phyloP scores from a whole-genome alignment of 306 rosid genomes.

The Aeschynomene evenia region DNA sequence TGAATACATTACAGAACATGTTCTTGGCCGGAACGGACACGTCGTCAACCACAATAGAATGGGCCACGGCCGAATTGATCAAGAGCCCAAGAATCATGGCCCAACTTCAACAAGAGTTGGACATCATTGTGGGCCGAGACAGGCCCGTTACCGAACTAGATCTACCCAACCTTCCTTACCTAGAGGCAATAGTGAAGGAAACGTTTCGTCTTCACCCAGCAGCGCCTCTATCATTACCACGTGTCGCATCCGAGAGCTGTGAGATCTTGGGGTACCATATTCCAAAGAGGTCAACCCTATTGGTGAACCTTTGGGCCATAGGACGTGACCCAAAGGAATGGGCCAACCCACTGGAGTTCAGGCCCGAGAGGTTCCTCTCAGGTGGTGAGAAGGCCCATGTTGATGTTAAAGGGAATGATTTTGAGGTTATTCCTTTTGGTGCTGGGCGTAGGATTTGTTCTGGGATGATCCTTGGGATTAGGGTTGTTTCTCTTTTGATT shows the following conservation, averaged over 20 bases:
- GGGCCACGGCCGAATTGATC: slow-evolving; percentile 70
- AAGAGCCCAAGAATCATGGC: slow-evolving; percentile 47
- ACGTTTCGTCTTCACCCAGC: slow-evolving; percentile 82
- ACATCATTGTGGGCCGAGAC: slow-evolving; percentile 54
- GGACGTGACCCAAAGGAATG: slow-evolving; percentile 67
- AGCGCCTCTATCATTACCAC: slow-evolving; percentile 82
- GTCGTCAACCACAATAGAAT: slow-evolving; percentile 74
- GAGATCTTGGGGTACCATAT: slow-evolving; percentile 59
- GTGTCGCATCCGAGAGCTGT: slow-evolving; percentile 50
- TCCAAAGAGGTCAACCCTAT: slow-evolving; percentile 68
- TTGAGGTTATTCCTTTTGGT: slow-evolving; percentile 79
- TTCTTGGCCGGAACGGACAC: slow-evolving; percentile 80
- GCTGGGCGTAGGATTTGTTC: slow-evolving; percentile 82
- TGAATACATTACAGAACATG: slow-evolving; percentile 49
- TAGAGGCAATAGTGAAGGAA: slow-evolving; percentile 81
- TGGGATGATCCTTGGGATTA: slow-evolving; percentile 62
- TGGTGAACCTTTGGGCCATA: slow-evolving; percentile 84
- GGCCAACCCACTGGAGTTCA: slow-evolving; percentile 54
- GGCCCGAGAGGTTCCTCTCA: slow-evolving; percentile 64
- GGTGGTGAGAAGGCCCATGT: slow-evolving; percentile 62
- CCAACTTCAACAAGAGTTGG: slow-evolving; percentile 57
- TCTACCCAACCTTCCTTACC: slow-evolving; percentile 50
- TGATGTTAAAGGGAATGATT: slow-evolving; percentile 65
- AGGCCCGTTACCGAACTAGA: slow-evolving; percentile 55
- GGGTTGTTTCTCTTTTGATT: slow-evolving; percentile 54